Conservation (phyloP, 805 yeast genomes). For the Lachancea fermentati region DNA sequence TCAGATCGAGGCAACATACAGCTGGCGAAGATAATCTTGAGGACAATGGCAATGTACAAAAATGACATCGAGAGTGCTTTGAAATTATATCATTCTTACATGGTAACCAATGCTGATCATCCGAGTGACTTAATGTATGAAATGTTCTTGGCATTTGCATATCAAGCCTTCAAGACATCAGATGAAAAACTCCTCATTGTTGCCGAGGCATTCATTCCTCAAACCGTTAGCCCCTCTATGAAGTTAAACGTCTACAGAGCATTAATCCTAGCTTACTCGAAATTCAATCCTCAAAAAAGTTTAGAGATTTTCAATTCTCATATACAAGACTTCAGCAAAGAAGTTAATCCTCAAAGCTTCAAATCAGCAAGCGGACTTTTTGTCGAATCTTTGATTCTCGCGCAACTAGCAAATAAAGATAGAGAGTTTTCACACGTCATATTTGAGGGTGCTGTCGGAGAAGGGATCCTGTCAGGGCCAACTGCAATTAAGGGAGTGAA, state of each 20-base stretch:
- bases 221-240: conserved; percentile 19
- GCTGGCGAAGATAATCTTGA: conserved; percentile 17
- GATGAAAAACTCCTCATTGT: conserved; percentile 31
- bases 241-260: conserved; percentile 36
- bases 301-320: conserved; percentile 43
- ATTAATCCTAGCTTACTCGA: conserved; percentile 38
- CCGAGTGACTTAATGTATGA: conserved; percentile 34
- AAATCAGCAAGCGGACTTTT: conserved; percentile 39
- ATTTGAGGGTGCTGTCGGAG: conserved; percentile 42
- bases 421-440: conserved; percentile 50
- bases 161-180: conserved; percentile 34
- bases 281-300: conserved; percentile 36
- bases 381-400: conserved; percentile 43
- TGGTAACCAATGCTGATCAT: conserved; percentile 35
- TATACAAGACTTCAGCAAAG: conserved; percentile 35
- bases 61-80: conserved; percentile 27
- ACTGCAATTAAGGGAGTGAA: conserved; percentile 39
- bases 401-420: conserved; percentile 41
- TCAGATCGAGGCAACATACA: conserved; percentile 28
- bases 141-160: conserved; percentile 37
- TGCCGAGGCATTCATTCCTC: conserved; percentile 35
- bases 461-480: conserved; percentile 36
- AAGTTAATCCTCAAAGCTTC: conserved; percentile 23
- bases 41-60: conserved; percentile 18
- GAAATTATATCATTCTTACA: conserved; percentile 37